phyloP scores from a whole-genome alignment of 179 eudicot genomes.

The Silene noctiflora region DNA sequence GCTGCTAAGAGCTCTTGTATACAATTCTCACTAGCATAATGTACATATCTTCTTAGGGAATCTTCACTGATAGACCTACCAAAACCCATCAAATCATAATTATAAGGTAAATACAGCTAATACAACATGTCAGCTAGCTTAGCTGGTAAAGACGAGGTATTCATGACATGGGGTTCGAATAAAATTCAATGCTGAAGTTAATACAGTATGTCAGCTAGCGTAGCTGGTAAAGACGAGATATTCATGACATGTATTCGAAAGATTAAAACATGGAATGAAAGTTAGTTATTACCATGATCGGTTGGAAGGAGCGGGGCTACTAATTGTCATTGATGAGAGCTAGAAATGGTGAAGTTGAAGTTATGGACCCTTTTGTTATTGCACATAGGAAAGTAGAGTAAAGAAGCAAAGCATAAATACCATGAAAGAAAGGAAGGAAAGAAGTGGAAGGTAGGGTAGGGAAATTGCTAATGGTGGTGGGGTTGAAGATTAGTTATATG shows the following conservation, averaged over 20 bases:
- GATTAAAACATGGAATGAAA: not conserved
- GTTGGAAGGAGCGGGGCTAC: conserved; percentile 38
- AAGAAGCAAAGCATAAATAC: conserved; percentile 30
- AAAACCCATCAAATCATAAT: not conserved
- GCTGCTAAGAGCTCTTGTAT: conserved; percentile 80
- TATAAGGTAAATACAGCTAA: not conserved
- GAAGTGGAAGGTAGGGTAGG: not conserved
- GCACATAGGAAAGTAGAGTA: conserved; percentile 8
- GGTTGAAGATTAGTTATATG: conserved; percentile 27
- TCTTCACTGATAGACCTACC: conserved; percentile 89
- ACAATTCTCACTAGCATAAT: conserved; percentile 80
- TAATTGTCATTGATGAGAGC: conserved; percentile 17
- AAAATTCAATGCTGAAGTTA: too few relatives aligned
- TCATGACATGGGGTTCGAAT: too few relatives aligned
- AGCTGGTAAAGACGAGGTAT: too few relatives aligned
- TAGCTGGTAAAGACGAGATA: too few relatives aligned
- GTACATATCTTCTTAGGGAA: conserved; percentile 74
- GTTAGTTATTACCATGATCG: conserved; percentile 27
- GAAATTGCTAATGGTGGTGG: conserved; percentile 29
- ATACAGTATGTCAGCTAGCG: too few relatives aligned
- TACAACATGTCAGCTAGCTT: too few relatives aligned
- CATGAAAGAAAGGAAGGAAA: not conserved
- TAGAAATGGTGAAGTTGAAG: not conserved
- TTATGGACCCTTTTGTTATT: conserved; percentile 1
- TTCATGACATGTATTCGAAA: too few relatives aligned